These are phyloP conservation scores for Candida sojae DNA, from an alignment of 1,139 yeast genomes.

Conservation along the genomic window DNA sequence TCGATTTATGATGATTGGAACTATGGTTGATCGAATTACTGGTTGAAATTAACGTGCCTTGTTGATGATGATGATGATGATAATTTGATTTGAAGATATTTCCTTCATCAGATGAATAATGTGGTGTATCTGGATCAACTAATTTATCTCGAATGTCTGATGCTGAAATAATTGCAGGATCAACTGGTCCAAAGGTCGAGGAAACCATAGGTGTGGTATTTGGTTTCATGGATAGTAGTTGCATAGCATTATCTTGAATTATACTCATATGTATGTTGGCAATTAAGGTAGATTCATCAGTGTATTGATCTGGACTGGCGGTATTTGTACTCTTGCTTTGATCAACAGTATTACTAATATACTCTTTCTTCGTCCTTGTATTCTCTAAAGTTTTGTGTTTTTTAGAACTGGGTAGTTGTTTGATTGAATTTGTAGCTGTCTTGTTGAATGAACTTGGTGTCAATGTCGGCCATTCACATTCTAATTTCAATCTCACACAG, in stretches of 20 bases:
- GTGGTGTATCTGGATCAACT: not conserved
- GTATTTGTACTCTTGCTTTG: too few species aligned
- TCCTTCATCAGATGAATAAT: not conserved
- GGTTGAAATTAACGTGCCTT: not conserved
- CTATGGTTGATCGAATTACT: not conserved
- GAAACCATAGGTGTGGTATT: not conserved
- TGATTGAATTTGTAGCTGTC: too few species aligned
- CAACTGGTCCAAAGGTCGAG: not conserved
- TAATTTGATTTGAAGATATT: not conserved
- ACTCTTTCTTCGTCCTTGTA: not conserved
- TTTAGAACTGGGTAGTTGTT: too few species aligned
- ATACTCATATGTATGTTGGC: not conserved
- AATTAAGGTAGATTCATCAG: not conserved
- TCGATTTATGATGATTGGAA: conserved; percentile 10
- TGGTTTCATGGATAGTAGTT: not conserved
- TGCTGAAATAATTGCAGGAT: not conserved
- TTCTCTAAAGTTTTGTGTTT: too few species aligned
- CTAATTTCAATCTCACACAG: conserved; percentile 16
- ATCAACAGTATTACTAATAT: too few species aligned
- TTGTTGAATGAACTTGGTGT: too few species aligned
- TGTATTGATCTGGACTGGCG: too few species aligned
- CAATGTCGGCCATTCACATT: conserved; percentile 8
- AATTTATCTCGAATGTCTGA: not conserved
- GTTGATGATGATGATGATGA: too few species aligned
- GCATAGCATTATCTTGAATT: not conserved